Base-by-base conservation (phyloP, 495 filamentous ascomycete species). In the Hyaloscypha bicolor region DNA sequence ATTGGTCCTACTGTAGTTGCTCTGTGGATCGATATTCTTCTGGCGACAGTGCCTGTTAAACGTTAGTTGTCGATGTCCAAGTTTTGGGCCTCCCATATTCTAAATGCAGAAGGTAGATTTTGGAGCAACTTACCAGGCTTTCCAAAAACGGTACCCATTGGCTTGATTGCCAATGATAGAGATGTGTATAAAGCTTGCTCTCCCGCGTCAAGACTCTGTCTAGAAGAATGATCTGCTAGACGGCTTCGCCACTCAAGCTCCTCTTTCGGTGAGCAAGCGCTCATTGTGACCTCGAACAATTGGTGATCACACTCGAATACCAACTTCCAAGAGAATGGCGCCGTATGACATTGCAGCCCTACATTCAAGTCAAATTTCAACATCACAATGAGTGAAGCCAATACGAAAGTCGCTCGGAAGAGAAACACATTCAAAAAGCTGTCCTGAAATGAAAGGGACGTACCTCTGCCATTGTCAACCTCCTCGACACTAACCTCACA, bases 311-410 rank as follows among this genome's bases (percentile, higher is more conserved):
- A 83, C 71, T 94, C 90, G 70, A 98, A 97, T 19, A 91, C 80
- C n/a, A 97, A 74, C 75, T 97, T 99, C 94, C 94, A 98, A 2
- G 93, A 93, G 75, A 92, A 92, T 14, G 89, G 87, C 25, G 91
- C 93, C 22, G 88, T 91, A 72, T 94, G 87, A 73, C 93, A 97
- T 78, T 90, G 91, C 8, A 97, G 76, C 2, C 94, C 94, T 96
- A 68, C 57, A 8, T 37, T 19, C 30, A 11, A 30, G 59, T 61
- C 21, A 61, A 16, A 37, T 58, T 30, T 19, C 9, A 48, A 48
- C 16, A 6, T 4, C 16, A 19, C 16, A 16, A 0, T 4, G 42
- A 48, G 11, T 12, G 42, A 48, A 1, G 9, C 16, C 16, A 4
- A 12, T 4, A 6, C 9, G 3, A 30, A 29, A 29, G 53, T 25